Conservation (phyloP, 441 rosid genomes). For the Populus hybrid region DNA sequence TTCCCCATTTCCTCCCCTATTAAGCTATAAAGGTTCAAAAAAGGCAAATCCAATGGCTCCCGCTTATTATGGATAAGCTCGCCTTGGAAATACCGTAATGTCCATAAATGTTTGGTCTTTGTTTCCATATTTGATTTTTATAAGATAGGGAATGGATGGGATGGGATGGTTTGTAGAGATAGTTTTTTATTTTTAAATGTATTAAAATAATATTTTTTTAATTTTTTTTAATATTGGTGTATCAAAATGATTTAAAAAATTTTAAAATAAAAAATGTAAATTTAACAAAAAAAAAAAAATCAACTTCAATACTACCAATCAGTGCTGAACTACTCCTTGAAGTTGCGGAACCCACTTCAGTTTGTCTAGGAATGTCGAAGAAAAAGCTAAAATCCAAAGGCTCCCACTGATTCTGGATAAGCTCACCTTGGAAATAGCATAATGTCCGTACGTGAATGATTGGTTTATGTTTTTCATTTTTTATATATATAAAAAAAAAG, state of each 20-base stretch:
- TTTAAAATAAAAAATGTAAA: too few species aligned
- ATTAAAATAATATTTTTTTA: background rate
- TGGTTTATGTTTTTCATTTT: too few species aligned
- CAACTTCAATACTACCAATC: too few species aligned
- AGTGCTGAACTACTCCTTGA: too few species aligned
- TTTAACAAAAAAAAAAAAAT: too few species aligned
- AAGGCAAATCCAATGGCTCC: constrained; percentile 13
- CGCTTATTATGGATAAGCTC: constrained; percentile 29
- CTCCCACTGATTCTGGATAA: too few species aligned
- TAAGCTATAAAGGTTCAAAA: background rate
- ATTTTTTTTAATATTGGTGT: too few species aligned
- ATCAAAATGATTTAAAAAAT: background rate
- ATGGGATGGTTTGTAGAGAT: too few species aligned
- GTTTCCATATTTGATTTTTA: background rate
- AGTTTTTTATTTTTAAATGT: too few species aligned
- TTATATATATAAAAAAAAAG: background rate
- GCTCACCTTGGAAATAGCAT: too few species aligned
- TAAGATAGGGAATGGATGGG: too few species aligned
- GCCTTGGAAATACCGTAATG: background rate
- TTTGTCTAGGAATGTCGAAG: background rate
- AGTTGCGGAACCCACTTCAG: background rate
- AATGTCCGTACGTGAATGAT: too few species aligned
- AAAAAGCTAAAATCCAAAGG: background rate
- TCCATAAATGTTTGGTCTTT: background rate
- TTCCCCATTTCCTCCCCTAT: background rate